phyloP scores from a whole-genome alignment of 805 yeast genomes.

The Cyberlindnera japonica region DNA sequence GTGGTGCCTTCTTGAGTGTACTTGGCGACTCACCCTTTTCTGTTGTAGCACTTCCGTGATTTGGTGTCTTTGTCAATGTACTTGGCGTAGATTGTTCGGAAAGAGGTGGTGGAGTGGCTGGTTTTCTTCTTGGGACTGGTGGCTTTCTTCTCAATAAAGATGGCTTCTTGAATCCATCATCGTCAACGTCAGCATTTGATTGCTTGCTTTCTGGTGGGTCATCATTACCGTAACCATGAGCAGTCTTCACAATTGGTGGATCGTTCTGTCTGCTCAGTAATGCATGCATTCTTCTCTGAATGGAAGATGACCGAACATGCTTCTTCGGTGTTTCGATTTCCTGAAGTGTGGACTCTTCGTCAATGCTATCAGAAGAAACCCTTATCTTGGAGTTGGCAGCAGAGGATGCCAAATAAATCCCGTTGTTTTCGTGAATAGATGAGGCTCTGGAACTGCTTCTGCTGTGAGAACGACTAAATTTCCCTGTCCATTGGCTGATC shows the following conservation, averaged over 20 bases:
- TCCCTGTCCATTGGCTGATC: constrained; percentile 28
- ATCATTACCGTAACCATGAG: constrained; percentile 78
- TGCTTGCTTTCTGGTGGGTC: constrained; percentile 38
- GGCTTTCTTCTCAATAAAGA: constrained; percentile 15
- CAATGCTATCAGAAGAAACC: constrained; percentile 25
- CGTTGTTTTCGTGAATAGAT: constrained; percentile 27
- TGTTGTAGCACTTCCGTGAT: constrained; percentile 2
- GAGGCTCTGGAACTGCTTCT: constrained; percentile 28
- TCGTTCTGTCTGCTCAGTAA: constrained; percentile 34
- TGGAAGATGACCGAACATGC: constrained; percentile 23
- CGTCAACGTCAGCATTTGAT: constrained; percentile 13
- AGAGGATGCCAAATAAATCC: constrained; percentile 14
- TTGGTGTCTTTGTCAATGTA: constrained; percentile 23
- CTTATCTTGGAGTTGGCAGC: constrained; percentile 16
- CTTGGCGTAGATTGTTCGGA: constrained; percentile 28
- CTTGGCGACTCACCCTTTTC: constrained; percentile 13
- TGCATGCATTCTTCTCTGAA: constrained; percentile 29
- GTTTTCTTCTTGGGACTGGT: constrained; percentile 17
- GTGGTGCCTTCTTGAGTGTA: constrained; percentile 38
- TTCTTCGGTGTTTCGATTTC: constrained; percentile 8
- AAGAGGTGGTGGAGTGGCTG: constrained; percentile 25
- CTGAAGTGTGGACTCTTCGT: constrained; percentile 18
- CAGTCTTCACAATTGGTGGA: constrained; percentile 55
- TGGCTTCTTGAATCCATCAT: constrained; percentile 30
- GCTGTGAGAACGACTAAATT: constrained; percentile 26